These are phyloP conservation scores for Rhynchosporium secalis DNA, from an alignment of 2,329 filamentous ascomycete genomes.

Conservation along the genomic window DNA sequence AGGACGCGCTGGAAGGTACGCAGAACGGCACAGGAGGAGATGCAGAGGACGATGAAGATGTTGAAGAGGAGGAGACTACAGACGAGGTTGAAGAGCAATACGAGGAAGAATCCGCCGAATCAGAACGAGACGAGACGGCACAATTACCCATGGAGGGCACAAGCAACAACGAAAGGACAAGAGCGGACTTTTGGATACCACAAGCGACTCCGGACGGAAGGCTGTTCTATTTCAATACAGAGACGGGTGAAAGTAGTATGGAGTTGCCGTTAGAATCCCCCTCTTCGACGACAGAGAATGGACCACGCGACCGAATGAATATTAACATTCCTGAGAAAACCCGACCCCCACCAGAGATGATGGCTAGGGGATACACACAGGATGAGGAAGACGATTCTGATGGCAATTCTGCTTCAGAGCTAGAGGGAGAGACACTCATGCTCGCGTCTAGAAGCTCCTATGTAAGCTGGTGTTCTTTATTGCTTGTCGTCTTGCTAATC, in stretches of 20 bases:
- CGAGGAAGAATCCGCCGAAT: slow-evolving; percentile 65
- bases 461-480: slow-evolving; percentile 49
- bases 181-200: slow-evolving; percentile 97
- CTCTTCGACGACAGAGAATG: slow-evolving; percentile 74
- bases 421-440: slow-evolving; percentile 75
- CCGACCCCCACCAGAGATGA: slow-evolving; percentile 84
- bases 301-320: slow-evolving; percentile 85
- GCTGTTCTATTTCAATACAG: slow-evolving; percentile 96
- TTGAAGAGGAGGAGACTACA: slow-evolving; percentile 64
- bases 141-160: slow-evolving; percentile 69
- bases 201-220: slow-evolving; percentile 92
- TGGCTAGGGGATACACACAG: slow-evolving; percentile 77
- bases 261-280: slow-evolving; percentile 93
- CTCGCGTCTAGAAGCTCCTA: slow-evolving; percentile 67
- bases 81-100: slow-evolving; percentile 63
- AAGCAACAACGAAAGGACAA: slow-evolving; percentile 67
- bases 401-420: slow-evolving; percentile 77
- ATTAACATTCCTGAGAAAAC: slow-evolving; percentile 87
- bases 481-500: slow-evolving; percentile 32
- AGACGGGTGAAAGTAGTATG: slow-evolving; percentile 92
- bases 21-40: slow-evolving; percentile 54
- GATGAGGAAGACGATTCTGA: slow-evolving; percentile 92
- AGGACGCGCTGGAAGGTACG: slow-evolving; percentile 66
- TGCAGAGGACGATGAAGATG: slow-evolving; percentile 62
- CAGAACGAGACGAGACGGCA: slow-evolving; percentile 57